phyloP scores from a whole-genome alignment of 2,329 filamentous ascomycete genomes.

The Emmonsia crescens region DNA sequence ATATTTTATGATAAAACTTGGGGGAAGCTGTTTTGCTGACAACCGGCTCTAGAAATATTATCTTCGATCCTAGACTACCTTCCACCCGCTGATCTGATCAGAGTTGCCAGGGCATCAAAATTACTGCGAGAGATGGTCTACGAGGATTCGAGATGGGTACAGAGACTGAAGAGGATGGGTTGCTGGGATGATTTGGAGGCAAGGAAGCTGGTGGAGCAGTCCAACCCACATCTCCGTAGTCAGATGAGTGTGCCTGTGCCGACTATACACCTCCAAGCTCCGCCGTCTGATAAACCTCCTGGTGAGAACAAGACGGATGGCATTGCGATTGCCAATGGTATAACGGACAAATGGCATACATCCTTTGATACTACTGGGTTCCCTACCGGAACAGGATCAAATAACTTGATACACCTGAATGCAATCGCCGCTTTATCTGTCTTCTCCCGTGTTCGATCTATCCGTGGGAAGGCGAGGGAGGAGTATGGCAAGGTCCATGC shows the following conservation, averaged over 20 bases:
- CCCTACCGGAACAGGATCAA: constrained; percentile 26
- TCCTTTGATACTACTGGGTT: constrained; percentile 71
- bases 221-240: constrained; percentile 23
- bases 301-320: not conserved
- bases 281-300: not conserved
- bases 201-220: constrained; percentile 65
- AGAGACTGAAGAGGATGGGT: constrained; percentile 72
- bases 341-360: constrained; percentile 46
- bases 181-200: constrained; percentile 89
- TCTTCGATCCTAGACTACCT: constrained; percentile 82
- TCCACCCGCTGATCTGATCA: constrained; percentile 71
- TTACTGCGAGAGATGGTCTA: constrained; percentile 97
- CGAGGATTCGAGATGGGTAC: constrained; percentile 92
- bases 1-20: constrained; percentile 4
- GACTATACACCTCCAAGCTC: not conserved
- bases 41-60: constrained; percentile 58
- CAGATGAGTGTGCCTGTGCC: not conserved
- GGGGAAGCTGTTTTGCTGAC: constrained; percentile 16
- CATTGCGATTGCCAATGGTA: not conserved
- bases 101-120: constrained; percentile 71
- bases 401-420: constrained; percentile 41
- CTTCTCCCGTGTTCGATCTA: constrained; percentile 60
- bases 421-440: constrained; percentile 53
- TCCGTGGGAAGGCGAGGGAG: constrained; percentile 72
- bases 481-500: constrained; percentile 88